These are phyloP conservation scores for Serendipita vermifera DNA, from an alignment of 768 basidiomycete species.

Conservation along the genomic window DNA sequence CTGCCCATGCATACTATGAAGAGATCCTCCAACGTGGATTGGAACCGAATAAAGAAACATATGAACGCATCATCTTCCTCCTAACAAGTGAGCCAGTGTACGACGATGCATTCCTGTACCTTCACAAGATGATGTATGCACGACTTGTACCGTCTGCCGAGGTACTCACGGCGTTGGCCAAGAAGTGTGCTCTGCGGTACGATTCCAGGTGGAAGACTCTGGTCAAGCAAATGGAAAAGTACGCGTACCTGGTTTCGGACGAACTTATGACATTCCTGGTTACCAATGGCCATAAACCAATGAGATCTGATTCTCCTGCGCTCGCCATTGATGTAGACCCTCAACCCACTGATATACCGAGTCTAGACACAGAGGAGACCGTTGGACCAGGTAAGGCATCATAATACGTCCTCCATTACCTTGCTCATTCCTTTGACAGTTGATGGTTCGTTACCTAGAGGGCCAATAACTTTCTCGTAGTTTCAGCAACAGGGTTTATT, in stretches of 20 bases:
- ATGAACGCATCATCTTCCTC: constrained; percentile 52
- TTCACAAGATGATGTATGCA: constrained; percentile 74
- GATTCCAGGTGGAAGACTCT: constrained; percentile 56
- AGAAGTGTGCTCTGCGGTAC: constrained; percentile 39
- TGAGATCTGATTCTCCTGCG: too few relatives aligned
- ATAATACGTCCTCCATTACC: too few relatives aligned
- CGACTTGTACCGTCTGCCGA: constrained; percentile 38
- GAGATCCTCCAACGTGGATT: constrained; percentile 51
- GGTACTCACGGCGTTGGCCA: constrained; percentile 48
- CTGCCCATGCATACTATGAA: constrained; percentile 1
- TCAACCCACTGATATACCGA: too few relatives aligned
- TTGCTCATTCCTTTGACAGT: too few relatives aligned
- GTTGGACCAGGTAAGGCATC: too few relatives aligned
- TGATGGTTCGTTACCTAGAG: too few relatives aligned
- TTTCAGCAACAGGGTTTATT: too few relatives aligned
- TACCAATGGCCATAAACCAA: background rate
- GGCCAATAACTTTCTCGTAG: too few relatives aligned
- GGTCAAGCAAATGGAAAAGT: constrained; percentile 55
- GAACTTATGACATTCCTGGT: constrained; percentile 16
- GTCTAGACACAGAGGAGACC: too few relatives aligned
- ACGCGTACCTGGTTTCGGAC: constrained; percentile 34
- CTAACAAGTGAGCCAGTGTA: constrained; percentile 45
- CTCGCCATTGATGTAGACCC: too few relatives aligned
- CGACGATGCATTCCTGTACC: constrained; percentile 78
- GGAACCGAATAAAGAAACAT: constrained; percentile 46